These are phyloP conservation scores for Chamaecyparis obtusa DNA, from an alignment of 75 land plant species.

Conservation along the genomic window DNA sequence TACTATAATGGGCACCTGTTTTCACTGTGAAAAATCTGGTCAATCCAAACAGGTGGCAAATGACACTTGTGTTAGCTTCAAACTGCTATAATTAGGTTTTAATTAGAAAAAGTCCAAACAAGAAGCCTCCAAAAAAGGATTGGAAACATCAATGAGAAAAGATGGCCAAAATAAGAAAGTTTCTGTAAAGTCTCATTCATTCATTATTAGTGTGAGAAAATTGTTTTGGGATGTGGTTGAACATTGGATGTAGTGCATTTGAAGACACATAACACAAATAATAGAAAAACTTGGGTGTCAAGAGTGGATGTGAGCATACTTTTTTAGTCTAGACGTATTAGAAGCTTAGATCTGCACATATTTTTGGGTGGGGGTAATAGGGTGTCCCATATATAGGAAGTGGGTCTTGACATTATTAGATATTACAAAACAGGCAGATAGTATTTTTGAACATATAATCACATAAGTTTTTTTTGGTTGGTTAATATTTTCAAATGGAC, in stretches of 20 bases:
- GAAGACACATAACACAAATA: neutral
- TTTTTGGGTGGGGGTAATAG: neutral
- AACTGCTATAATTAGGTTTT: neutral
- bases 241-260: neutral
- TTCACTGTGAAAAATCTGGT: neutral
- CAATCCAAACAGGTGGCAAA: neutral
- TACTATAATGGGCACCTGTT: neutral
- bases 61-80: neutral
- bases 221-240: too few species aligned
- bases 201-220: too few species aligned
- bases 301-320: neutral
- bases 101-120: too few species aligned
- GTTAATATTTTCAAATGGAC: too few species aligned
- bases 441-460: too few species aligned
- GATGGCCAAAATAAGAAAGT: too few species aligned
- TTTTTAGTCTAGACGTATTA: neutral
- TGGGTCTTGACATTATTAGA: neutral
- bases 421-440: neutral
- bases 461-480: too few species aligned
- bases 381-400: neutral
- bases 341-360: neutral
- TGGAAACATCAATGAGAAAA: neutral
- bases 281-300: neutral
- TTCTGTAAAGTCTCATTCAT: neutral
- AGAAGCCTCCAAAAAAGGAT: neutral